phyloP scores from a whole-genome alignment of 1,284 basidiomycete genomes.

The Leccinum huronense region DNA sequence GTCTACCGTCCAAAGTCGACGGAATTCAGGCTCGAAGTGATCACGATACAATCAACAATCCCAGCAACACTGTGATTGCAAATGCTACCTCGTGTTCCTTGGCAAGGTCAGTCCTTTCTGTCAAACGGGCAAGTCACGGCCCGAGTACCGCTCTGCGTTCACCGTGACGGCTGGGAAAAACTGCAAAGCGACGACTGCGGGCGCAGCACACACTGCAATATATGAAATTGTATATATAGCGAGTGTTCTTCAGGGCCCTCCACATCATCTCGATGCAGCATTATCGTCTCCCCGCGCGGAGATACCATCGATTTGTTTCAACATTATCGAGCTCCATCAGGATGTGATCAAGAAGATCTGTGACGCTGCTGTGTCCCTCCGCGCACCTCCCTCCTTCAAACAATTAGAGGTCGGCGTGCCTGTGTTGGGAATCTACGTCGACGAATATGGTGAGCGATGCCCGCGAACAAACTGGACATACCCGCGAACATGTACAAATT shows the following conservation, averaged over 20 bases:
- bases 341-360: conserved; percentile 53
- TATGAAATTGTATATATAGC: no score
- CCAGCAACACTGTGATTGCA: conserved; percentile 95
- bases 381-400: conserved; percentile 49
- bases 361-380: conserved; percentile 49
- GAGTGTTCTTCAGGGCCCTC: conserved; percentile 78
- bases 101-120: conserved; percentile 56
- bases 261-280: conserved; percentile 85
- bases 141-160: conserved; percentile 76
- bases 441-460: neutral
- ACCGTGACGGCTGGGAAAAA: conserved; percentile 52
- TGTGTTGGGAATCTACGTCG: conserved; percentile 31
- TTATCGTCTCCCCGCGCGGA: conserved; percentile 86
- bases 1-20: conserved; percentile 55
- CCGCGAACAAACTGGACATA: conserved; percentile 4
- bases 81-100: conserved; percentile 88
- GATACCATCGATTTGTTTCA: conserved; percentile 89
- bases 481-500: conserved; percentile 39
- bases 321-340: conserved; percentile 68
- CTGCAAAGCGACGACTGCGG: no score
- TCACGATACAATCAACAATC: conserved; percentile 85
- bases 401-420: conserved; percentile 37
- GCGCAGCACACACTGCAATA: no score
- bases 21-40: conserved; percentile 71
- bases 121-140: conserved; percentile 48